These are phyloP conservation scores for Lecanosticta acicola DNA, from an alignment of 2,329 filamentous ascomycete species.

Conservation along the genomic window DNA sequence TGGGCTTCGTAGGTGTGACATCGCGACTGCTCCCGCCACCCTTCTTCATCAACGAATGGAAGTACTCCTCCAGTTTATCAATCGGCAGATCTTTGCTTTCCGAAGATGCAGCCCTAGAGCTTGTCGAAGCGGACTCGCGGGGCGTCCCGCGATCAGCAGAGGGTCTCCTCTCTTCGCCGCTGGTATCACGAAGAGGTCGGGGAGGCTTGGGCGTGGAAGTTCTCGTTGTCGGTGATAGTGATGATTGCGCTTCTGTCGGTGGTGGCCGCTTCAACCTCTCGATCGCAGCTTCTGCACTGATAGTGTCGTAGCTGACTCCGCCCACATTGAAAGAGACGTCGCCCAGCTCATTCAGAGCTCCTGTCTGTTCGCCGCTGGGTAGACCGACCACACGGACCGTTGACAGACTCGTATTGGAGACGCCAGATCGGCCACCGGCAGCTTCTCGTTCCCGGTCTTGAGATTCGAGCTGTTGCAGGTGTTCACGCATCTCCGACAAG, in stretches of 20 bases:
- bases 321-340: slow-evolving; percentile 76
- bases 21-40: slow-evolving; percentile 28
- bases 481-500: slow-evolving; percentile 39
- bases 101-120: slow-evolving; percentile 10
- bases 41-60: slow-evolving; percentile 54
- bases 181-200: slow-evolving; percentile 11
- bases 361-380: slow-evolving; percentile 34
- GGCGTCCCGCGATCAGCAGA: slow-evolving; percentile 6
- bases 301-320: slow-evolving; percentile 64
- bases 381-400: slow-evolving; percentile 19
- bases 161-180: too few species aligned
- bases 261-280: slow-evolving; percentile 28
- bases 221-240: slow-evolving; percentile 10
- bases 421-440: slow-evolving; percentile 11
- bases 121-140: neutral
- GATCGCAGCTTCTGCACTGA: slow-evolving; percentile 30
- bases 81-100: slow-evolving; percentile 47
- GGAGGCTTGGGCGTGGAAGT: slow-evolving; percentile 17
- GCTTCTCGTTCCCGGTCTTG: slow-evolving; percentile 52
- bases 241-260: slow-evolving; percentile 4
- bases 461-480: slow-evolving; percentile 69
- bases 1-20: slow-evolving; percentile 13
- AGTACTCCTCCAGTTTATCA: slow-evolving; percentile 56
- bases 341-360: slow-evolving; percentile 30
- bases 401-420: slow-evolving; percentile 18